Evolutionary conservation across 208 protist genomes (phyloP).

Genomic region (Trypanosoma lewisi): DNA sequence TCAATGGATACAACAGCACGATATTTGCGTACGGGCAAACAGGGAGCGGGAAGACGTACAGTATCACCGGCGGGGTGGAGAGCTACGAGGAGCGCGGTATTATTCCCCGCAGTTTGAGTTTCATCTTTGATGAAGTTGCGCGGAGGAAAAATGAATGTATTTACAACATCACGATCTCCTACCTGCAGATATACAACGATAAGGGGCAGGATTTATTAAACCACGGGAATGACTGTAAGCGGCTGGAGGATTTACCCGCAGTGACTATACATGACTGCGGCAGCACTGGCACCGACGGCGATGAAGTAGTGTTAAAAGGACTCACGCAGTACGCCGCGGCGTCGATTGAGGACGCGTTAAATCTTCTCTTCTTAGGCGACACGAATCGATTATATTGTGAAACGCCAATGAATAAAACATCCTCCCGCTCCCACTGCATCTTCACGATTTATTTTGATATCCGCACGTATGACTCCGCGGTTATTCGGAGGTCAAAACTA

Average conservation of each 20-base stretch:
- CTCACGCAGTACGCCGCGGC: constrained; percentile 68
- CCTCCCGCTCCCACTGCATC: constrained; percentile 91
- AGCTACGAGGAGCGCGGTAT: constrained; percentile 85
- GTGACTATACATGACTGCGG: constrained; percentile 74
- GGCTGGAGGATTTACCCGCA: constrained; percentile 59
- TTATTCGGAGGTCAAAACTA: constrained; percentile 71
- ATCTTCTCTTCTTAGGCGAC: constrained; percentile 85
- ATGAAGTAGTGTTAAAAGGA: constrained; percentile 53
- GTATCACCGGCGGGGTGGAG: constrained; percentile 86
- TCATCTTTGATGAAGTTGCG: constrained; percentile 76
- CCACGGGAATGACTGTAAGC: constrained; percentile 85
- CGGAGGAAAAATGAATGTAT: constrained; percentile 26
- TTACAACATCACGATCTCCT: constrained; percentile 64
- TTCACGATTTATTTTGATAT: constrained; percentile 84
- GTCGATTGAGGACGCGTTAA: constrained; percentile 72
- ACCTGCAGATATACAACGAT: constrained; percentile 92
- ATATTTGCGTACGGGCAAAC: constrained; percentile 92
- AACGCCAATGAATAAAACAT: constrained; percentile 92
- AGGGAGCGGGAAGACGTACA: constrained; percentile 90
- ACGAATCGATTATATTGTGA: constrained; percentile 85
- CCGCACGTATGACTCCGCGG: constrained; percentile 41
- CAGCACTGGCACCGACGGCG: constrained; percentile 53
- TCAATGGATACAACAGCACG: constrained; percentile 88
- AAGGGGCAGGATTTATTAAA: constrained; percentile 89
- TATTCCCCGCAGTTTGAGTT: constrained; percentile 80